Base-by-base conservation (phyloP, 1,284 basidiomycete species). In the Pascua guehoae region DNA sequence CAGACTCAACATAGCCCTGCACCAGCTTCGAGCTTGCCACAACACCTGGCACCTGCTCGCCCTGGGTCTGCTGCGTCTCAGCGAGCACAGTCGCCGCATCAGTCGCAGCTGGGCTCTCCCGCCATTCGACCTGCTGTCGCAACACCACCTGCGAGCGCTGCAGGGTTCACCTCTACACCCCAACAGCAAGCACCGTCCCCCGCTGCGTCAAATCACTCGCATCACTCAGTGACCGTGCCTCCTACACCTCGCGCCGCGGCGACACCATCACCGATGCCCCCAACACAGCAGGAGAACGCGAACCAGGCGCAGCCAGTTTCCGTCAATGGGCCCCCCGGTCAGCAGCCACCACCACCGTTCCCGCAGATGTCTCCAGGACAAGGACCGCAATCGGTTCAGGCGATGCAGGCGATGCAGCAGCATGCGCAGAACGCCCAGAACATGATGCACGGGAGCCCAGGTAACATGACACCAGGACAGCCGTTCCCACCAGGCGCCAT, bases 41-140 rank as follows among this genome's bases (percentile, higher is more conserved):
- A 68, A 50, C 72, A 75, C 51, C 70, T 75, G 70, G 68, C 62
- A 8, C 69, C 67, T 4, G 65, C 67, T 24, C 69, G 73, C 14
- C 72, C 73, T 1, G 64, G 59, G 2, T 75, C 73, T 5, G 63
- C 71, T 7, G 67, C 71, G 1, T 72, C 71, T 2, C 72, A 73
- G 41, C 61, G 68, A 12, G 66, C 68, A 5, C 54, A 61, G 7
- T 71, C 69, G 7, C 69, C 71, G 7, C 68, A 68, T 62, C 57
- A 48, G 1, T 56, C 61, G 11, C 36, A 56, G 24, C 54, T 53
- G 11, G 55, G 59, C 8, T 63, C 62, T 5, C 62, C 61, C 1
- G 54, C 61, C 1, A 39, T 59, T 16, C 47, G 50, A 9, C 40
- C 51, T 3, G 38, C 50, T 8, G 54, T 40, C 15, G 58, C 54